These are phyloP conservation scores for Porcisia deanei DNA, from an alignment of 208 protist genomes.

Conservation along the genomic window DNA sequence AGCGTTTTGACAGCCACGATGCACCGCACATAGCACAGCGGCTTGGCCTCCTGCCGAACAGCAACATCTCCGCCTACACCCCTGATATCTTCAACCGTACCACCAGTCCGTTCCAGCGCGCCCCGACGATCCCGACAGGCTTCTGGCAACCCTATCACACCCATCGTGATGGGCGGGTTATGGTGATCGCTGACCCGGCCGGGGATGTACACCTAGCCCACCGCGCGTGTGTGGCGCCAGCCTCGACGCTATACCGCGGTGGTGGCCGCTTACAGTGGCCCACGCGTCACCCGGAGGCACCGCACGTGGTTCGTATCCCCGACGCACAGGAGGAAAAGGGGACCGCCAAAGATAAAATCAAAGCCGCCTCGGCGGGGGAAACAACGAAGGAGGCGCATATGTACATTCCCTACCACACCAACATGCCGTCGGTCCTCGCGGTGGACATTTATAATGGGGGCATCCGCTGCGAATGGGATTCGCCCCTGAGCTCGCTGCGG, in stretches of 20 bases:
- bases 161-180: constrained; percentile 6
- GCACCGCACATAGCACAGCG: constrained; percentile 22
- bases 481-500: constrained; percentile 3
- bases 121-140: constrained; percentile 37
- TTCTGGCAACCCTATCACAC: constrained; percentile 52
- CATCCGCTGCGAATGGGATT: constrained; percentile 39
- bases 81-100: constrained; percentile 16
- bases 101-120: constrained; percentile 21
- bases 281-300: constrained; percentile 26
- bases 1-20: constrained; percentile 29
- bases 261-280: constrained; percentile 41
- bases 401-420: constrained; percentile 37
- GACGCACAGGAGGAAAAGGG: constrained; percentile 30
- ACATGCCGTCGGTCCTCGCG: constrained; percentile 46
- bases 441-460: constrained; percentile 41
- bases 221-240: constrained; percentile 43
- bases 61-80: constrained; percentile 16
- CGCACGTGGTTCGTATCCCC: constrained; percentile 18
- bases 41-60: constrained; percentile 20
- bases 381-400: constrained; percentile 12
- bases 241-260: constrained; percentile 42
- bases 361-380: constrained; percentile 21
- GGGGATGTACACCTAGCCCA: constrained; percentile 49
- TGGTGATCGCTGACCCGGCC: constrained; percentile 53
- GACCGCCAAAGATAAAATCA: constrained; percentile 31